Base-by-base conservation (phyloP, 2,329 filamentous ascomycete genomes). In the Fusarium sp. region DNA sequence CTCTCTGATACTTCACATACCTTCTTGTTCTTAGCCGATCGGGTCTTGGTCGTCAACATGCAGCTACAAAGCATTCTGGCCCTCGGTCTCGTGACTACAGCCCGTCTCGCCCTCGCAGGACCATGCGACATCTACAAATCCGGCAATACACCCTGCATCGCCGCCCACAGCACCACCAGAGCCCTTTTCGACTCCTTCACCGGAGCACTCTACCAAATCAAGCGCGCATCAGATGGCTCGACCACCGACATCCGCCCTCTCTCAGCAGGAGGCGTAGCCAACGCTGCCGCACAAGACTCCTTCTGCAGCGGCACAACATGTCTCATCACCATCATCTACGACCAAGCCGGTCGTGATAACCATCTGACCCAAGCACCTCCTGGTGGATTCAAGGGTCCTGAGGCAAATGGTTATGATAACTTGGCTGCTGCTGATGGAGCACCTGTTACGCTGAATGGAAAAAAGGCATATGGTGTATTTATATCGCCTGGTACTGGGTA, bases 221-320 rank as follows among this genome's bases (percentile, higher is more conserved):
- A 70, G 29, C 66, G 66, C 5, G 66, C 66, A 24, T 68, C 66
- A 6, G 66, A 68, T 15, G 53, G 66, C 18, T 16, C 44, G 10
- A 54, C 46, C 1, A 38, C 45, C 5, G 56, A 66, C 22, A 66
- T 68, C 25, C 49, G 14, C 5, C 66, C 66, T 8, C 25, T 54
- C 0, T 83, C 87, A 0, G 84, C 88, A 1, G 89, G 90, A 3
- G 88, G 88, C 44, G 86, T 91, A 12, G 89, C 90, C 59, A 86
- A 91, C 73, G 86, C 88, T 6, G 84, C 83, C 0, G 76, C 85
- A 11, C 90, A 92, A 74, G 89, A 91, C 77, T 70, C 79, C 1
- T 91, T 91, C 78, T 91, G 89, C 72, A 77, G 82, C 12, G 77
- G 80, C 51, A 90, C 89, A 0, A 90, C 88, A 15, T 91, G 89